Base-by-base conservation (phyloP, 2,329 filamentous ascomycete genomes). In the Fusarium sp. region DNA sequence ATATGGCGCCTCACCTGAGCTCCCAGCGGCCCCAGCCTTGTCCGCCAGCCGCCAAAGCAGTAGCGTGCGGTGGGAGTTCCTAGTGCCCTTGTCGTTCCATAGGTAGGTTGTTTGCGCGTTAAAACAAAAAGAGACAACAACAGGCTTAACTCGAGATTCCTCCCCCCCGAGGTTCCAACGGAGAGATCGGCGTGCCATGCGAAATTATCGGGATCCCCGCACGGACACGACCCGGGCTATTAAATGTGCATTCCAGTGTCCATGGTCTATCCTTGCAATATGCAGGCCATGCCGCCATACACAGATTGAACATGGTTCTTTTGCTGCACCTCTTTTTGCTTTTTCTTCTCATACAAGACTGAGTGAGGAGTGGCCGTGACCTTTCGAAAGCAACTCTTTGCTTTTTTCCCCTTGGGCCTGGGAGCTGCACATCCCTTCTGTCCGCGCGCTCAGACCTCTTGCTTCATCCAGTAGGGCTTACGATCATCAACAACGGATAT, bases 61-160 rank as follows among this genome's bases (percentile, higher is more conserved):
- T 73, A 71, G 71, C 64, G 68, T 74, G 52, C 71, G 71, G 71
- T 73, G 70, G 55, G 59, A 63, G 54, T 64, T 61, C 56, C 56
- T 40, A 44, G 43, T 61, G 22, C 53, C 53, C 39, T 54, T 46
- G 27, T 30, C 32, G 43, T 9, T 19, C 22, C 22, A 6, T 22
- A 22, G 22, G 22, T 22, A 22, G 22, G 22, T 22, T 25, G 50
- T 22, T 54, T 22, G 22, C 13, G 62, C 66, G 43, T 65, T 62
- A 72, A 65, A 68, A 61, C 62, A 55, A 68, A 68, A 56, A 60
- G 53, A 60, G 46, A 60, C 49, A 53, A 59, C 54, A 52, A 51
- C 19, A 62, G 62, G 53, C 51, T 71, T 73, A 70, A 71, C 65
- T 53, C 39, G 11, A 30, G 9, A 11, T 30, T 30, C 25, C 25